Percentiles rank a stretch among this genome's conserved stretches.
Evolutionary conservation across 108 stramenopile genomes (phyloP).

Genomic region (Conticribra weissflogii): DNA sequence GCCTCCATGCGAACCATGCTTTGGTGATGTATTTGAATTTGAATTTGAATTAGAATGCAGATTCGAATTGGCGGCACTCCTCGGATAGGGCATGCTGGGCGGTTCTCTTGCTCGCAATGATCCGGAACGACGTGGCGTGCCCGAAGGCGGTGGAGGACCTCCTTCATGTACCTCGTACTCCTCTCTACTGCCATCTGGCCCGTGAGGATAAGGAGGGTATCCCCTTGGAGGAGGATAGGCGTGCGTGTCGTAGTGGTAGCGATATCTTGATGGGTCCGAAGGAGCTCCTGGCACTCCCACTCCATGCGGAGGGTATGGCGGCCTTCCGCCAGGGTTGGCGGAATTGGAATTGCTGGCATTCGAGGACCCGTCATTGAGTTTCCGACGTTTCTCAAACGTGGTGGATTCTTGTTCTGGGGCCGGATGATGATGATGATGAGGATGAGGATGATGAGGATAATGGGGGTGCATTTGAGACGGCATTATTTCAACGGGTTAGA

Average conservation of each 20-base stretch:
- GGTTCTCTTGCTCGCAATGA: too few relatives aligned
- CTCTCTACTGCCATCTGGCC: too few relatives aligned
- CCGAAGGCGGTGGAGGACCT: neutral
- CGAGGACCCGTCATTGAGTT: neutral
- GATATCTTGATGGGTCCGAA: too few relatives aligned
- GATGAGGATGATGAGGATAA: too few relatives aligned
- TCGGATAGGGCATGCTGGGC: conserved; percentile 20
- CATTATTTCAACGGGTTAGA: too few relatives aligned
- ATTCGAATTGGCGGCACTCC: neutral
- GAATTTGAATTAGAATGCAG: too few relatives aligned
- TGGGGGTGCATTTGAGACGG: too few relatives aligned
- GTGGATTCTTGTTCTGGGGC: neutral
- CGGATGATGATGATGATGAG: too few relatives aligned
- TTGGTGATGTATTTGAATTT: neutral
- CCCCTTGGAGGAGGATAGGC: conserved; percentile 9
- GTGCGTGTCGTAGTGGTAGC: conserved; percentile 23
- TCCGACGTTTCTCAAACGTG: neutral
- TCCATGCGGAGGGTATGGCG: neutral
- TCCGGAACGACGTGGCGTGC: conserved; percentile 1
- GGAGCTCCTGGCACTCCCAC: neutral
- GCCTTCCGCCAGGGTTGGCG: neutral
- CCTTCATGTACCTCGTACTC: too few relatives aligned
- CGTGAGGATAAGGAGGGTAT: neutral
- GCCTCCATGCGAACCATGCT: neutral
- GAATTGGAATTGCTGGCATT: too few relatives aligned